Conservation (phyloP, 2,329 filamentous ascomycete genomes). For the Penicillium sclerotigenum region DNA sequence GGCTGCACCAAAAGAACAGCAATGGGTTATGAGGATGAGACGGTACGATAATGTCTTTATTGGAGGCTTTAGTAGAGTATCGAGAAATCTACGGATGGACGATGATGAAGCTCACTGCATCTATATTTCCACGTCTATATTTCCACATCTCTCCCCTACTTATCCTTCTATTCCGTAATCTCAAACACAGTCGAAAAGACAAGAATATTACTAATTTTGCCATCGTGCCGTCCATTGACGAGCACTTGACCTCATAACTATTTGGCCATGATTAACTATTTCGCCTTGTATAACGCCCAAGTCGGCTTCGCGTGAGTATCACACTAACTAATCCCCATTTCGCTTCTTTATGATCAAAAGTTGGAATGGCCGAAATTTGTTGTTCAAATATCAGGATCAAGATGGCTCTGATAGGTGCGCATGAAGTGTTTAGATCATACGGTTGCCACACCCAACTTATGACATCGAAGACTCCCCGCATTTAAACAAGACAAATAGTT, state of each 20-base stretch:
- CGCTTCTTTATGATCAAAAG: not conserved
- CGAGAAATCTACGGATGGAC: not conserved
- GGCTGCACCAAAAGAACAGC: not conserved
- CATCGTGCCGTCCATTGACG: not conserved
- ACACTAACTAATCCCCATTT: not conserved
- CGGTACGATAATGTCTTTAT: not conserved
- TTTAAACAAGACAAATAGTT: not conserved
- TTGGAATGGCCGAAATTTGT: not conserved
- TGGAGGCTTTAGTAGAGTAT: not conserved
- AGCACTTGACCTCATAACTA: not conserved
- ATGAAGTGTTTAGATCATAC: slow-evolving; percentile 19
- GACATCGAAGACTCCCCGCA: slow-evolving; percentile 15
- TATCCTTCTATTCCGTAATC: not conserved
- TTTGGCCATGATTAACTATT: not conserved
- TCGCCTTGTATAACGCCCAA: not conserved
- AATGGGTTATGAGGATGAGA: not conserved
- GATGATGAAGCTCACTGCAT: not conserved
- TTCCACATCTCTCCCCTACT: not conserved
- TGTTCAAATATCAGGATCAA: not conserved
- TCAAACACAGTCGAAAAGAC: not conserved
- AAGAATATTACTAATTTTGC: not conserved
- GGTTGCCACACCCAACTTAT: slow-evolving; percentile 13
- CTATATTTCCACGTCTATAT: too few relatives aligned
- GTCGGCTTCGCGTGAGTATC: not conserved
- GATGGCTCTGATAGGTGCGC: not conserved